Base-by-base conservation (phyloP, 2,329 filamentous ascomycete genomes). In the Scytalidium sp. region DNA sequence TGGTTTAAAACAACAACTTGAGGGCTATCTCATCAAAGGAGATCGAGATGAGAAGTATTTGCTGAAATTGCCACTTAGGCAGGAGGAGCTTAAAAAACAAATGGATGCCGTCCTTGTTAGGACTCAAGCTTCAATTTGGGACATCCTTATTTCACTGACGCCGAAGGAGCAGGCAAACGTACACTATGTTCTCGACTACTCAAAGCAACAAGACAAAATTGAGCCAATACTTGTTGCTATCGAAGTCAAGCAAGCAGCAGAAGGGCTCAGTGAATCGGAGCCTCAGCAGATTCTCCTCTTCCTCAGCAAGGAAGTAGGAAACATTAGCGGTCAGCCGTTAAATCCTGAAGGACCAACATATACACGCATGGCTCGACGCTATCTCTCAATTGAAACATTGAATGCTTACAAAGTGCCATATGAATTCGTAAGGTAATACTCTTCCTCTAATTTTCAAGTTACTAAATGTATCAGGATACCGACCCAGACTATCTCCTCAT, bases 401-500 rank as follows among this genome's bases (percentile, higher is more conserved):
- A 69, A 75, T 44, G 68, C 67, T 15, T 81, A 78, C 56, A 69
- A 73, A 43, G 75, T 85, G 21, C 79, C 84, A 10, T 85, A 74
- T 56, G 76, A 83, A 47, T 64, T 76, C 45, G 81, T 84, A 68
- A 2, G 29, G 21, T 8, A 19, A 23, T 44, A 25, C 8, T 19
- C 11, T 41, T 10, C 21, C 19, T 17, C 13, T 9, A 32, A n/a
- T 23, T 10, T 20, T 6, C 10, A 27, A n/a, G 10, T 17, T 41
- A 44, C 56, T 82, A 69, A 67, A 59, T 13, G 49, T 70, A 45
- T 65, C 56, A 83, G 75, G 84, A 91, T 60, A n/a, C n/a, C n/a
- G n/a, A n/a, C n/a, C 77, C 81, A 17, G 82, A 87, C 43, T 91
- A 82, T 58, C 73, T 91, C 49, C 68, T 92, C 51, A 87, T 91